phyloP scores from a whole-genome alignment of 768 basidiomycete species.

The Naganishia vaughanmartiniae region DNA sequence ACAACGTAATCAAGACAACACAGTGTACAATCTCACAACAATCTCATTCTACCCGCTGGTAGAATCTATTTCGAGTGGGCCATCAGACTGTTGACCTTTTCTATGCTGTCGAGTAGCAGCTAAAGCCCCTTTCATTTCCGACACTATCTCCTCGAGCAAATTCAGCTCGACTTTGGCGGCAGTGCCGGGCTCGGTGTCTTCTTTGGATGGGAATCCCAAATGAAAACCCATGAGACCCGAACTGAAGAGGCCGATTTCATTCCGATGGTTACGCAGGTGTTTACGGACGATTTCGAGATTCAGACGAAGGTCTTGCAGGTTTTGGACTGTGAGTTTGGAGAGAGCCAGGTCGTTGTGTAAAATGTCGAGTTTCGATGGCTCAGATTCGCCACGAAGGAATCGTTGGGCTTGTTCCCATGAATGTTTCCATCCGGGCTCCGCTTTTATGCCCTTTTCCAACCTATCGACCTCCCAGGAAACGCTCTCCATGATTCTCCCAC shows the following conservation, averaged over 20 bases:
- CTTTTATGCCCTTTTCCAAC: constrained; percentile 16
- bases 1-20: neutral
- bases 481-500: constrained; percentile 19
- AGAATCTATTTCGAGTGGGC: neutral
- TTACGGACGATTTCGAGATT: constrained; percentile 27
- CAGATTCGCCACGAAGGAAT: constrained; percentile 19
- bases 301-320: constrained; percentile 24
- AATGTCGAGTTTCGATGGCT: constrained; percentile 29
- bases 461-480: constrained; percentile 25
- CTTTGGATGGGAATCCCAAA: constrained; percentile 22
- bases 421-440: constrained; percentile 28
- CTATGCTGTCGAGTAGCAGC: constrained; percentile 13
- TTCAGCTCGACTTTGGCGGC: constrained; percentile 21
- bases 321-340: constrained; percentile 26
- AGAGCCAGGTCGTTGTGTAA: constrained; percentile 25
- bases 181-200: constrained; percentile 3
- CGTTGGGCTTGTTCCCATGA: constrained; percentile 19
- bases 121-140: constrained; percentile 17
- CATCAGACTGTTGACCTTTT: neutral
- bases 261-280: constrained; percentile 25
- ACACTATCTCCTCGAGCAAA: constrained; percentile 12
- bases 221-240: constrained; percentile 33
- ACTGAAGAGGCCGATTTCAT: constrained; percentile 25
- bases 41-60: neutral
- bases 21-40: neutral